Percentiles rank a stretch among this genome's conserved stretches.
Conservation (phyloP, 805 yeast species). For the Kazachstania bromeliacearum region DNA sequence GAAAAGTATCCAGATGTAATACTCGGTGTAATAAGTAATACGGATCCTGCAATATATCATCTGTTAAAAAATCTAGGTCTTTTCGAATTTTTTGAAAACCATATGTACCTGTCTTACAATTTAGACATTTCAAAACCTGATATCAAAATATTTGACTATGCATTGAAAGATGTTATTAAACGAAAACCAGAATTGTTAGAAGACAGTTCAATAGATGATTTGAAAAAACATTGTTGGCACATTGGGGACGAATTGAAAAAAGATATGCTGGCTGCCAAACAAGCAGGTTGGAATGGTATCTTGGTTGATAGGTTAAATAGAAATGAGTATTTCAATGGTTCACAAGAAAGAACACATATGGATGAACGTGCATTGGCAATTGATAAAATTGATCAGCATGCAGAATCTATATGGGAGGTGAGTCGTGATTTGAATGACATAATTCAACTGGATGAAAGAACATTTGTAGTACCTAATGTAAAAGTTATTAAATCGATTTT, state of each 20-base stretch:
- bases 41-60: constrained; percentile 45
- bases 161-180: constrained; percentile 24
- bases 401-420: constrained; percentile 12
- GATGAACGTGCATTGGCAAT: constrained; percentile 16
- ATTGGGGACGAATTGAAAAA: constrained; percentile 53
- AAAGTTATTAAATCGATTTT: constrained; percentile 11
- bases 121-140: constrained; percentile 47
- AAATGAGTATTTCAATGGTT: constrained; percentile 18
- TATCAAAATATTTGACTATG: constrained; percentile 36
- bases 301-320: constrained; percentile 39
- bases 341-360: constrained; percentile 5
- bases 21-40: constrained; percentile 47
- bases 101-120: constrained; percentile 48
- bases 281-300: constrained; percentile 56
- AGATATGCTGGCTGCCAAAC: constrained; percentile 44
- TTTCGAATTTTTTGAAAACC: constrained; percentile 31
- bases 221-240: constrained; percentile 42
- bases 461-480: constrained; percentile 21
- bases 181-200: constrained; percentile 14
- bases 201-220: constrained; percentile 9
- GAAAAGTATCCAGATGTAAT: constrained; percentile 27
- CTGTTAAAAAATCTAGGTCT: constrained; percentile 41
- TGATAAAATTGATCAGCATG: constrained; percentile 22
- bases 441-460: constrained; percentile 13
- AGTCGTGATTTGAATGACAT: constrained; percentile 13